Conservation (phyloP, 202 grass and related monocot species). For the Bolboschoenoplectus hybrid region DNA sequence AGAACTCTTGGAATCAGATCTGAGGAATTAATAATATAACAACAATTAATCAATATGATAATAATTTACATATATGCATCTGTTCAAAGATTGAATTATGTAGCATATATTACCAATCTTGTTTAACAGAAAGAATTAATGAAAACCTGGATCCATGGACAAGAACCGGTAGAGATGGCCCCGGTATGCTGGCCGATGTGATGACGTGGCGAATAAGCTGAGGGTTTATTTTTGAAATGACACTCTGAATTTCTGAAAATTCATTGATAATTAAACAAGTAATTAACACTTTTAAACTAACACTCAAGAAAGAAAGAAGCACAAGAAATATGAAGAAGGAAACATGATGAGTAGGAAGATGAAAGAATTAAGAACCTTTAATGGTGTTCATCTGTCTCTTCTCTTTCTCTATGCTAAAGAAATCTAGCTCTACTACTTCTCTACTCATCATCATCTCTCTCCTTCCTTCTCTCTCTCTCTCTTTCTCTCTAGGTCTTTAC, state of each 20-base stretch:
- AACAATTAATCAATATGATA: background rate
- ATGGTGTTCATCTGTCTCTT: background rate
- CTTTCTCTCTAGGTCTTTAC: background rate
- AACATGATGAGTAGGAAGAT: background rate
- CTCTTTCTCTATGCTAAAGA: constrained; percentile 40
- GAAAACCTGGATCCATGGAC: background rate
- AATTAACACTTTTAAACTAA: background rate
- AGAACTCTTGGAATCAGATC: background rate
- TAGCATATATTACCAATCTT: background rate
- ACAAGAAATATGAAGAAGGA: background rate
- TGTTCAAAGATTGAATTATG: background rate
- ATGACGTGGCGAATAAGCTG: constrained; percentile 50
- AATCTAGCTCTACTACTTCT: constrained; percentile 40
- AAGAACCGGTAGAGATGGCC: background rate
- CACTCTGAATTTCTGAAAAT: constrained; percentile 37
- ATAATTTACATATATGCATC: background rate
- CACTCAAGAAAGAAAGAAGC: background rate
- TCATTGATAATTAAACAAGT: background rate
- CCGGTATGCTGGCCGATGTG: constrained; percentile 11
- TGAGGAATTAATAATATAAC: constrained; percentile 8
- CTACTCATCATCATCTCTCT: constrained; percentile 35
- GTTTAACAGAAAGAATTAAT: background rate
- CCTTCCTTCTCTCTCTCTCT: background rate
- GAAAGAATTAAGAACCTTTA: background rate
- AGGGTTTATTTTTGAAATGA: constrained; percentile 57